These are phyloP conservation scores for Cicer cuneatum DNA, from an alignment of 306 rosid genomes.

Conservation along the genomic window DNA sequence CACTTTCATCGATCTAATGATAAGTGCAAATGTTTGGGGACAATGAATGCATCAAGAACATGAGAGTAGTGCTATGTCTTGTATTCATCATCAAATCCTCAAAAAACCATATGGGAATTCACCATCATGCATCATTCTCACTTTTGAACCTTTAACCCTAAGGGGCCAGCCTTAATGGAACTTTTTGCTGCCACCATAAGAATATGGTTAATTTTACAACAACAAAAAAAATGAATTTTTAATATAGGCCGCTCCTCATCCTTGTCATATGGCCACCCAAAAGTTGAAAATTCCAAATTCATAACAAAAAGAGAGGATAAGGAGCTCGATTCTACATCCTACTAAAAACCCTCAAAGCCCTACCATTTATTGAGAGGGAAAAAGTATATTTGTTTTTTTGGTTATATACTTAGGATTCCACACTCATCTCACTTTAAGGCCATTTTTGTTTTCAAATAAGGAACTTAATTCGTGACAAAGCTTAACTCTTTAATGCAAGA, in stretches of 20 bases:
- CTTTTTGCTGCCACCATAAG: constrained; percentile 62
- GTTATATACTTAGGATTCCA: constrained; percentile 81
- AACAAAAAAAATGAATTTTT: constrained; percentile 47
- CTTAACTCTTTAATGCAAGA: constrained; percentile 44
- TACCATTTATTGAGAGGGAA: constrained; percentile 46
- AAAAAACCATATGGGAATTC: constrained; percentile 54
- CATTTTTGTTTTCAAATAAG: constrained; percentile 47
- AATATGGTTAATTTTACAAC: constrained; percentile 49
- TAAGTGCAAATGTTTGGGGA: not conserved
- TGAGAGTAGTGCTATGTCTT: constrained; percentile 64
- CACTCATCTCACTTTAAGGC: constrained; percentile 50
- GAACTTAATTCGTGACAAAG: constrained; percentile 32
- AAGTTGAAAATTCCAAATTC: constrained; percentile 59
- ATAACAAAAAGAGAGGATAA: constrained; percentile 50
- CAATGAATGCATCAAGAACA: constrained; percentile 60
- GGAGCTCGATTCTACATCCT: constrained; percentile 57
- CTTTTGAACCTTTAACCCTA: constrained; percentile 64
- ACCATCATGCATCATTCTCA: constrained; percentile 58
- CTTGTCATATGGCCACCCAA: constrained; percentile 58
- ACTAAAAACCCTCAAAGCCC: constrained; percentile 36
- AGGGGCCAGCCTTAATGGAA: constrained; percentile 41
- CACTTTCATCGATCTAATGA: too few species aligned
- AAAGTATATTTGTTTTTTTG: constrained; percentile 71
- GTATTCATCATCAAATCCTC: constrained; percentile 75
- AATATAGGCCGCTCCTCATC: constrained; percentile 52